Conservation (phyloP, 2,329 filamentous ascomycete species). For the Cladosporium sp. region DNA sequence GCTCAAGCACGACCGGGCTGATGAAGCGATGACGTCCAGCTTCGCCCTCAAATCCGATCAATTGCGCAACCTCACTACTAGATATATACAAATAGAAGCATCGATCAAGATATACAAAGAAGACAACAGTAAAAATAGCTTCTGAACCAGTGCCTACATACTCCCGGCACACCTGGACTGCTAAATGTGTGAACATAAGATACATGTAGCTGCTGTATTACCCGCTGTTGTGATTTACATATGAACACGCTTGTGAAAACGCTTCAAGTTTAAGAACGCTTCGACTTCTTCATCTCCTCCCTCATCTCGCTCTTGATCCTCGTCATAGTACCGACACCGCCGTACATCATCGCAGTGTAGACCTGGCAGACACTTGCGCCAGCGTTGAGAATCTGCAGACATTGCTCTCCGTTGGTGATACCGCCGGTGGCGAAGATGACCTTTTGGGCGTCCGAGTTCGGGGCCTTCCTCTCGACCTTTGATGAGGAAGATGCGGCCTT, state of each 20-base stretch:
- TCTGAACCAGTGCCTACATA: neutral
- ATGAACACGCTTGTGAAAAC: constrained; percentile 3
- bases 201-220: constrained; percentile 12
- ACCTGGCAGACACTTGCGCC: constrained; percentile 70
- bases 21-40: constrained; percentile 17
- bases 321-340: constrained; percentile 61
- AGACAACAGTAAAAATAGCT: neutral
- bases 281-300: constrained; percentile 37
- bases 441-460: constrained; percentile 54
- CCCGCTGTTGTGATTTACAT: constrained; percentile 11
- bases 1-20: neutral
- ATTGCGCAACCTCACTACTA: neutral
- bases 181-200: neutral
- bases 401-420: constrained; percentile 85
- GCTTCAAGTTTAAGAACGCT: constrained; percentile 8
- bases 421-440: constrained; percentile 92
- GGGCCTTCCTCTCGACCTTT: constrained; percentile 25
- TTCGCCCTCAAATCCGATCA: neutral
- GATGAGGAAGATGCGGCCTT: constrained; percentile 7
- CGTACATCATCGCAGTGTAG: constrained; percentile 75
- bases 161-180: neutral
- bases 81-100: neutral
- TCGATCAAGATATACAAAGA: neutral
- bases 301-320: constrained; percentile 54
- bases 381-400: constrained; percentile 76